Base-by-base conservation (phyloP, 257 asterid genomes). In the Solanum piurae region DNA sequence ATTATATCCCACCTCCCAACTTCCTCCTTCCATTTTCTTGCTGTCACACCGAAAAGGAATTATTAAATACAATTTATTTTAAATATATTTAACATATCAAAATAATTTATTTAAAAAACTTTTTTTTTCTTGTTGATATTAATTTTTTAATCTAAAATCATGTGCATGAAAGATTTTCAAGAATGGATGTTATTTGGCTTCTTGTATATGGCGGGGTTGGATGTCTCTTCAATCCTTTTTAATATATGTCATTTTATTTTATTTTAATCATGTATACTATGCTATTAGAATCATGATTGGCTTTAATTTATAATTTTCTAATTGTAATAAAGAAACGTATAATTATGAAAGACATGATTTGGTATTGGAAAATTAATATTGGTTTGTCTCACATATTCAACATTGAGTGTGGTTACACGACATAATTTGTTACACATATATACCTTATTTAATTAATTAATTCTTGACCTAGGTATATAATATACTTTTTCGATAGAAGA, bases 181-280 rank as follows among this genome's bases (percentile, higher is more conserved):
- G 86, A 60, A 52, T 73, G 76, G 88, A 58, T 86, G 88, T 37
- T 40, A 20, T 86, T 75, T 60, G 88, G 69, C 71, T 16, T 76
- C 86, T 86, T 86, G 77, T 76, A 83, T 29, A 20, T n/a, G 77
- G 77, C 76, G 85, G 88, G 88, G 88, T 76, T 76, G 34, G 8
- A 36, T 75, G 86, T 23, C 80, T 85, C 80, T 68, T 85, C 64
- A 29, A 10, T 33, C 12, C 31, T 18, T 66, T 64, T 66, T 66
- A 37, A 66, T 85, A 46, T 16, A 68, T 37, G 4, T 6, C 13
- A 64, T 60, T 23, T 66, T 25, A 68, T 68, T 85, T 68, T 16
- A 64, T 60, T 37, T 66, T 66, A 27, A 82, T 55, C 16, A 11
- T 36, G 13, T 29, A 64, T 29, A 82, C 86, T 31, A 76, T 74